phyloP scores from a whole-genome alignment of 2,329 filamentous ascomycete species.

The Achaetomium macrosporum region DNA sequence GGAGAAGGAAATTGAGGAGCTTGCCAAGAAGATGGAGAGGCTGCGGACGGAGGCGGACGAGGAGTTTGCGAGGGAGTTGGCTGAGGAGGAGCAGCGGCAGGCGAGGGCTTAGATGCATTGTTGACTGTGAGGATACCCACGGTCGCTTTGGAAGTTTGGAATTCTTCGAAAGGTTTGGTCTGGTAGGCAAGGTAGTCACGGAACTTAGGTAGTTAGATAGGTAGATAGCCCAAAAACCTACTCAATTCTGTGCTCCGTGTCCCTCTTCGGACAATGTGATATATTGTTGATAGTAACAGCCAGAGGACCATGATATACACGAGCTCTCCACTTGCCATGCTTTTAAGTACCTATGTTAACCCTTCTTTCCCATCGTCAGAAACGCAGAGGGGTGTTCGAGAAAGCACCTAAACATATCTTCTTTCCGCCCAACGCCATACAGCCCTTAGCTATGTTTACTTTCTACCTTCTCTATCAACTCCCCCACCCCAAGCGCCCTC shows the following conservation, averaged over 20 bases:
- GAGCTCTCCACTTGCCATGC: too few species aligned
- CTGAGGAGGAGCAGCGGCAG: constrained; percentile 24
- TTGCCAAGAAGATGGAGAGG: constrained; percentile 35
- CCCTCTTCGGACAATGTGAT: not conserved
- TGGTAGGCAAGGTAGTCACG: not conserved
- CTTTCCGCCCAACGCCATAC: not conserved
- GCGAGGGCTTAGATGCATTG: not conserved
- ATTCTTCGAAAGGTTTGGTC: not conserved
- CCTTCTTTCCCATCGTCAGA: not conserved
- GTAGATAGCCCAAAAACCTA: not conserved
- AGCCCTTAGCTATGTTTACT: constrained; percentile 34
- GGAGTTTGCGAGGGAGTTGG: constrained; percentile 41
- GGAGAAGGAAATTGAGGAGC: constrained; percentile 34
- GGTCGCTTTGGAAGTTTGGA: not conserved
- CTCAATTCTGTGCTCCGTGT: not conserved
- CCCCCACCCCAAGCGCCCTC: constrained; percentile 69
- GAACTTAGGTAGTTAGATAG: not conserved
- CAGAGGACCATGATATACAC: too few species aligned
- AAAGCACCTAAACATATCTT: not conserved
- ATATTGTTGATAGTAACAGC: not conserved
- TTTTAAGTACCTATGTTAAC: too few species aligned
- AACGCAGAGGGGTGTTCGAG: not conserved
- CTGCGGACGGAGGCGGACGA: constrained; percentile 42
- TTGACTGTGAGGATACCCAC: too few species aligned
- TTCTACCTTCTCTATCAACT: constrained; percentile 68